phyloP scores from a whole-genome alignment of 1,284 basidiomycete genomes.

The Naganishia sp. region DNA sequence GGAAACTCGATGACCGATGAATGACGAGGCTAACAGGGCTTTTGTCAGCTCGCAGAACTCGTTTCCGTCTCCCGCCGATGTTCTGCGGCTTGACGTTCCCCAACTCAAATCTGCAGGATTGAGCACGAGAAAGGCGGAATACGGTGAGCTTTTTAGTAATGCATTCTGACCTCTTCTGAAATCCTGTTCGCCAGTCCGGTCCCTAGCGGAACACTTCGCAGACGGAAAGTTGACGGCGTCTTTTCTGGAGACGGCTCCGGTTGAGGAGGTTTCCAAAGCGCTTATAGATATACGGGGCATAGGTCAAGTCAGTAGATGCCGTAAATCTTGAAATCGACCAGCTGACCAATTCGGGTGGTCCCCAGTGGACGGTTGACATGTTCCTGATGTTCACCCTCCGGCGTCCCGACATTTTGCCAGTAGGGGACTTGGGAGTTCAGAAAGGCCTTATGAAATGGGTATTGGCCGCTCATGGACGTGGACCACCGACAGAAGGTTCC shows the following conservation, averaged over 20 bases:
- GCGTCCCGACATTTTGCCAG: conserved; percentile 76
- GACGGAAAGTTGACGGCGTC: conserved; percentile 73
- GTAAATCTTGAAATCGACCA: no score
- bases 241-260: conserved; percentile 67
- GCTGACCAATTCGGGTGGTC: not conserved
- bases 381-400: conserved; percentile 83
- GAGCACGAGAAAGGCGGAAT: conserved; percentile 79
- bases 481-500: conserved; percentile 36
- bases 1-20: conserved; percentile 17
- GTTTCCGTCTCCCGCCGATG: conserved; percentile 72
- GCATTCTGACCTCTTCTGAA: not conserved
- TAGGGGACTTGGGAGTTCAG: conserved; percentile 79
- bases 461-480: conserved; percentile 60
- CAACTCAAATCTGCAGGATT: conserved; percentile 70
- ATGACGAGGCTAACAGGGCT: conserved; percentile 32
- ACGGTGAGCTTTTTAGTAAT: conserved; percentile 57
- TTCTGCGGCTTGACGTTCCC: conserved; percentile 62
- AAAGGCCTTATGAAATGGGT: conserved; percentile 75
- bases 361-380: conserved; percentile 69
- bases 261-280: conserved; percentile 72
- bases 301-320: conserved; percentile 61
- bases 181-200: conserved; percentile 61
- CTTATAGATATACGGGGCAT: conserved; percentile 78
- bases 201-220: conserved; percentile 72
- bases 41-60: conserved; percentile 45